Conservation (phyloP, 2,329 filamentous ascomycete genomes). For the Aspergillus japonicus region DNA sequence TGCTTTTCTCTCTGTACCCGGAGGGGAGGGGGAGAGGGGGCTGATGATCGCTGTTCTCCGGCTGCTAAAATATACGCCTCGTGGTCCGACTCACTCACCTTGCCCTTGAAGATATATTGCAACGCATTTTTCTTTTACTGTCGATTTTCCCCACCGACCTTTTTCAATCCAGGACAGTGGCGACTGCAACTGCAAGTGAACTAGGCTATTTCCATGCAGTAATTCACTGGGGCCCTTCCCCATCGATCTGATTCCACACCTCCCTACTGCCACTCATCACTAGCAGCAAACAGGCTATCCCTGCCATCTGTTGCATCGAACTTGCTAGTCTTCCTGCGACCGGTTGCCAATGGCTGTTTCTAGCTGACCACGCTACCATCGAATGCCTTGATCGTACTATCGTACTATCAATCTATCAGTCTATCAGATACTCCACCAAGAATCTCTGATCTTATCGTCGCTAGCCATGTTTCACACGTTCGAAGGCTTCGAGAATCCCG, state of each 20-base stretch:
- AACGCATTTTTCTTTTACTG: background rate
- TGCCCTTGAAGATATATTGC: conserved; percentile 1
- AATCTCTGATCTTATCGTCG: background rate
- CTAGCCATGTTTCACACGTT: conserved; percentile 44
- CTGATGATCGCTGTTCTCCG: conserved; percentile 2
- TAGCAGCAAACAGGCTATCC: conserved; percentile 3
- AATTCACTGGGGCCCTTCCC: background rate
- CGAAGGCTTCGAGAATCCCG: conserved; percentile 41
- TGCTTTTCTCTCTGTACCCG: background rate
- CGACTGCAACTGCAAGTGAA: conserved; percentile 4
- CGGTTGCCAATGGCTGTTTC: conserved; percentile 10
- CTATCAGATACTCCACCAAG: background rate
- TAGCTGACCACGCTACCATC: conserved; percentile 8
- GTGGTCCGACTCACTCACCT: conserved; percentile 1
- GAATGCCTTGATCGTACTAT: conserved; percentile 17
- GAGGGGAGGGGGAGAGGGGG: background rate
- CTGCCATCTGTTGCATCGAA: conserved; percentile 7
- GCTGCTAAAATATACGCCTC: background rate
- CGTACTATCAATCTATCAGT: background rate
- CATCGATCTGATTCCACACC: background rate
- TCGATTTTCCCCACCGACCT: background rate
- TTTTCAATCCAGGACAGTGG: background rate
- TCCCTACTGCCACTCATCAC: background rate
- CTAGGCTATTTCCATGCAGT: conserved; percentile 2
- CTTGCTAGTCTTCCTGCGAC: conserved; percentile 6